Evolutionary conservation across 139 green algal genomes (phyloP), one percentile per base, ranked within the genome.

Genomic region (Volvox reticuliferus): DNA sequence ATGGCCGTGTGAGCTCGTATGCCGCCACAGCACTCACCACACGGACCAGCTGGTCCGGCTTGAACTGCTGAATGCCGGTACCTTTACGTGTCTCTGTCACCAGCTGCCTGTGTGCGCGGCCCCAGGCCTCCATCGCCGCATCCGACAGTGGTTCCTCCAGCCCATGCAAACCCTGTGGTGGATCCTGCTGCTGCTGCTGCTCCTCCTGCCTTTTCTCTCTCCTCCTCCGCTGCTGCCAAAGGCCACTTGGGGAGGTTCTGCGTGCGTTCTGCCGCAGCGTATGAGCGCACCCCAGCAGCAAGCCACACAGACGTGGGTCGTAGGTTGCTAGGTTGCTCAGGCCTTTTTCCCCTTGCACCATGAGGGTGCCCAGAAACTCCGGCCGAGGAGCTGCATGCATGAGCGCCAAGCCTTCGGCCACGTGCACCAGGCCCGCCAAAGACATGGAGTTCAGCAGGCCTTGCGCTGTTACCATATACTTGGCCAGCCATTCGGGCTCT

Each of bases 231-330:
- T 63, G 32, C 81, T 55, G 44, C 9, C 44, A 9, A 55, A 55
- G 44, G 44, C 44, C 44, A 55, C 44, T 55, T 55, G 5, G 44
- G 44, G 44, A 55, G 44, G 44, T 55, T 55, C 44, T 55, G 5
- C 61, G 81, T 21, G 21, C 22, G 82, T 67, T 79, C 14, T 69
- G 84, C 68, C 84, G 13, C 68, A 89, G 35, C 84, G 68, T 35
- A 20, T 89, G 84, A 35, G 37, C 84, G 2, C 84, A 68, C 1
- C 84, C 84, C 36, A 89, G 84, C 84, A 89, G 84, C 84, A 89
- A 69, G 36, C 84, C 84, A 37, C 65, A 44, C 24, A 32, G 67
- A 28, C 24, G 37, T 3, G 75, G 21, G 24, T 73, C 65, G 65
- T 73, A 30, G 65, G 65, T 28, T 5, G 65, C 65, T 24, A 30